Base-by-base conservation (phyloP, 805 yeast species). In the Cyberlindnera saturnus region DNA sequence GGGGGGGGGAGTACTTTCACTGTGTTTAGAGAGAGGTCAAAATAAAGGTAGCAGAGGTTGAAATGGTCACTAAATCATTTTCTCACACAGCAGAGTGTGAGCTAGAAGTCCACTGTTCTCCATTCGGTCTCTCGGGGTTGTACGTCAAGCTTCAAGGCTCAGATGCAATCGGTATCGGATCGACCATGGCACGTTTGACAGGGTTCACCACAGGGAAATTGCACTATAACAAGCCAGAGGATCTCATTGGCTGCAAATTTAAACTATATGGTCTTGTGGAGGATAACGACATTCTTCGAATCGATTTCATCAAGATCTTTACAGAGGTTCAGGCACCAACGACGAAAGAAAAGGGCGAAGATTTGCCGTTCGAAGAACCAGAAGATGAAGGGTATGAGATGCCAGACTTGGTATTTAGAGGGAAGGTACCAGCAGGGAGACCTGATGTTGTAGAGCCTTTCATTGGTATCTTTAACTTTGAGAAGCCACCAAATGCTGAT, bases 181-280 rank as follows among this genome's bases (percentile, higher is more conserved):
- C 76, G 9, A 74, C 79, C 15, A 73, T 75, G 79, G 79, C 79
- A 7, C 60, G 75, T 33, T 65, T 75, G n/a, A 73, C 79, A 0
- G 80, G 80, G 7, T 61, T 69, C 6, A 71, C 77, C 17, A 66
- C 63, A 28, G 81, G 81, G 1, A 60, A 60, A 41, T 62, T 75
- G 7, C 75, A 72, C 52, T 75, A 72, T 54, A 74, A 75, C 52
- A 70, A 71, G 46, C 50, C 69, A 31, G 68, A 67, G 32, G 79
- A 74, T 51, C 60, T 75, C 42, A 54, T 63, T 29, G 68, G 71
- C 49, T 68, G 68, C 42, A 73, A 74, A 47, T 75, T 71, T 55
- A 74, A 75, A 49, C 55, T 75, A 19, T 74, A 66, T 52, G 78
- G 75, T 3, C 60, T 71, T 1, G 65, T 73, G 6, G 78, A 73